Evolutionary conservation across 1,139 yeast species (phyloP).

Genomic region (Kluyveromyces marxianus): DNA sequence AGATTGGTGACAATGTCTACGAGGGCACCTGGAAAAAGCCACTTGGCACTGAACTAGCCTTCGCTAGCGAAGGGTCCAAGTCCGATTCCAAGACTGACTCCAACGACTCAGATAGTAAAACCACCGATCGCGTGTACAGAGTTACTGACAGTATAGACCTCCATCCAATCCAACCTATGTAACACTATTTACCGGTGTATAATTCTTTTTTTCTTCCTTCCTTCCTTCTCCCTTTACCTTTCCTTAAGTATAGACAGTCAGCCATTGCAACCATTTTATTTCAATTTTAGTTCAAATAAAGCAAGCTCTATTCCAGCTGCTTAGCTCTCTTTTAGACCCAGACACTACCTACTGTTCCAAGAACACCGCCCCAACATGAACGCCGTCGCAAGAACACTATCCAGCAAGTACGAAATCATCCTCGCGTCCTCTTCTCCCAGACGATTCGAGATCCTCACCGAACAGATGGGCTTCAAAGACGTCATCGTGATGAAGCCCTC

Average conservation of each 20-base stretch:
- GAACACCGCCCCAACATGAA: background rate
- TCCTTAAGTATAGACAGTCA: background rate
- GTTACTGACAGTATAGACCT: constrained; percentile 30
- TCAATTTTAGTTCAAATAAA: too few relatives aligned
- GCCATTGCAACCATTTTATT: background rate
- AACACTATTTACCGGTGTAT: background rate
- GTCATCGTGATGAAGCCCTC: constrained; percentile 36
- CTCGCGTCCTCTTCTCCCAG: constrained; percentile 85
- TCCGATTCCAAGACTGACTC: constrained; percentile 11
- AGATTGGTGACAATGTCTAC: constrained; percentile 49
- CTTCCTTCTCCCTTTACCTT: background rate
- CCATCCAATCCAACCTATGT: constrained; percentile 29
- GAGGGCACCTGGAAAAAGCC: constrained; percentile 73
- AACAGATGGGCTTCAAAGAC: constrained; percentile 49
- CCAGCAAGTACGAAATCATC: constrained; percentile 36
- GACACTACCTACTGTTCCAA: background rate
- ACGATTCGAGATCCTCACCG: constrained; percentile 57
- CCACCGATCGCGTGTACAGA: constrained; percentile 24
- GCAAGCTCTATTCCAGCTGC: too few relatives aligned
- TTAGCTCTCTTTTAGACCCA: too few relatives aligned
- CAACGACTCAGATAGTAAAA: background rate
- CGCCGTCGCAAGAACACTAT: background rate
- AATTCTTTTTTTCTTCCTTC: background rate
- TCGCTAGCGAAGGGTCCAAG: constrained; percentile 27
- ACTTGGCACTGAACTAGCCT: constrained; percentile 72